phyloP scores from a whole-genome alignment of 495 filamentous ascomycete genomes.

The Penicillium coprophilum region DNA sequence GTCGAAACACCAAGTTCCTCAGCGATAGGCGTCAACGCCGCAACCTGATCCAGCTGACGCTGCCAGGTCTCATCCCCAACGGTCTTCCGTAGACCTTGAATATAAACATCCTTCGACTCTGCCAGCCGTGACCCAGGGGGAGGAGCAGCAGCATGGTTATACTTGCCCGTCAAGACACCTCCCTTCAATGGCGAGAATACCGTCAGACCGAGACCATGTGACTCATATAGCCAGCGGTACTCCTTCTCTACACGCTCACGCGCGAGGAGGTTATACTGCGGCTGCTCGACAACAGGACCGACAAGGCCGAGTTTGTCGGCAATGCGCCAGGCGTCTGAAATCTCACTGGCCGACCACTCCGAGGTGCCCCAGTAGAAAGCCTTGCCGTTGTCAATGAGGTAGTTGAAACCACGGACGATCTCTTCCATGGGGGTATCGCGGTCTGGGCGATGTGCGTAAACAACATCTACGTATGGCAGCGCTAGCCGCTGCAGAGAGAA shows the following conservation, averaged over 20 bases:
- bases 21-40: slow-evolving; percentile 60
- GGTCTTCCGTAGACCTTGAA: slow-evolving; percentile 30
- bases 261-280: slow-evolving; percentile 75
- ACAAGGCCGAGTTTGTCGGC: slow-evolving; percentile 76
- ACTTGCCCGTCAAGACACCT: slow-evolving; percentile 80
- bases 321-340: slow-evolving; percentile 69
- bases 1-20: slow-evolving; percentile 63
- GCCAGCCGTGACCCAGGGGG: slow-evolving; percentile 42
- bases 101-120: slow-evolving; percentile 41
- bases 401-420: slow-evolving; percentile 80
- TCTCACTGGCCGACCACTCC: slow-evolving; percentile 82
- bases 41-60: slow-evolving; percentile 25
- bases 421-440: slow-evolving; percentile 83
- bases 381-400: slow-evolving; percentile 72
- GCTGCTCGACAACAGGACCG: slow-evolving; percentile 81
- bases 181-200: slow-evolving; percentile 70
- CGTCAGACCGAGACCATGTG: slow-evolving; percentile 68
- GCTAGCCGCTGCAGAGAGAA: slow-evolving; percentile 66
- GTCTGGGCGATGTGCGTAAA: slow-evolving; percentile 86
- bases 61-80: slow-evolving; percentile 24
- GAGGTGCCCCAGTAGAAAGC: slow-evolving; percentile 91
- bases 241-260: slow-evolving; percentile 75
- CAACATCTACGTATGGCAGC: slow-evolving; percentile 70
- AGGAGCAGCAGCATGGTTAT: slow-evolving; percentile 56
- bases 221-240: slow-evolving; percentile 63